A percentile compares a stretch with the other conserved stretches of the same genome.
These are phyloP conservation scores for Glaciozyma martinii DNA, from an alignment of 768 basidiomycete species.

Conservation along the genomic window DNA sequence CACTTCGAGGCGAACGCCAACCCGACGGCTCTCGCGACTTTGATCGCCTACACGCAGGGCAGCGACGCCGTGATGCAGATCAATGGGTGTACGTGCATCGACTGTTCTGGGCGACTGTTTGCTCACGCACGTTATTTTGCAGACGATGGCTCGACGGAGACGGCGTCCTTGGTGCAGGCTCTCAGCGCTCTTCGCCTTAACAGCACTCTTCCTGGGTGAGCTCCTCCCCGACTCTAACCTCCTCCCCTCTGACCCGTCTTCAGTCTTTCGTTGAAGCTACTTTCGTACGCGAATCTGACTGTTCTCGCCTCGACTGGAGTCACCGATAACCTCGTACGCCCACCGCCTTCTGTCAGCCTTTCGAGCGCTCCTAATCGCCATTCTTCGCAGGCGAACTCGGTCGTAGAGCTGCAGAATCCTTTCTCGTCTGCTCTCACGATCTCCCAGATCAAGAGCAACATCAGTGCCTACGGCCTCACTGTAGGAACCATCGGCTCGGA, in stretches of 20 bases:
- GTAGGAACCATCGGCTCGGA: constrained; percentile 55
- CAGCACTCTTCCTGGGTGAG: too few species aligned
- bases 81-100: constrained; percentile 10
- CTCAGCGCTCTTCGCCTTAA: too few species aligned
- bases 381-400: constrained; percentile 5
- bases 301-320: constrained; percentile 52
- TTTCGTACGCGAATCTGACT: constrained; percentile 52
- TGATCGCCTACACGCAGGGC: constrained; percentile 59
- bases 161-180: too few species aligned
- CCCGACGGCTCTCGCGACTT: constrained; percentile 53
- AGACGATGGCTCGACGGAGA: background rate
- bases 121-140: background rate
- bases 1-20: constrained; percentile 51
- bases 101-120: background rate
- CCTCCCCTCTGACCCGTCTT: constrained; percentile 56
- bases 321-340: constrained; percentile 56
- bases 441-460: constrained; percentile 53
- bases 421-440: constrained; percentile 56
- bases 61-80: constrained; percentile 38
- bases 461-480: constrained; percentile 53
- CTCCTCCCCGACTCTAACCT: constrained; percentile 39
- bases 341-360: background rate
- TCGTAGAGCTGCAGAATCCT: constrained; percentile 51
- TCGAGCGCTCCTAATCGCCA: background rate
- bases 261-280: constrained; percentile 51